Percentiles rank a stretch among this genome's conserved stretches.
Conservation (phyloP, 352 stramenopile genomes). For the Phytophthora cactorum region DNA sequence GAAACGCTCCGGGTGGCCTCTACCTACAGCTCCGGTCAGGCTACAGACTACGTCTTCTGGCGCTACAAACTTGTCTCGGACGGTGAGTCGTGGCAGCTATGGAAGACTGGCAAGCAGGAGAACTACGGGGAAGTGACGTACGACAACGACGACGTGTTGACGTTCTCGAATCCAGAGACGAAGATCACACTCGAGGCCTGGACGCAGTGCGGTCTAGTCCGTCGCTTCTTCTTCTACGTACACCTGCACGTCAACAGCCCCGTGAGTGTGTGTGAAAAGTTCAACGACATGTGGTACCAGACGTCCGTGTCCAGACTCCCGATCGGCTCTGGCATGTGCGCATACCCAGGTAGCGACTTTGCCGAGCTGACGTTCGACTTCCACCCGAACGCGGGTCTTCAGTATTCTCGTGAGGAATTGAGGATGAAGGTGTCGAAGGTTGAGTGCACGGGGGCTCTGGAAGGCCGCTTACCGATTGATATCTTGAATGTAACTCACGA, state of each 20-base stretch:
- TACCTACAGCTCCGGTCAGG: background rate
- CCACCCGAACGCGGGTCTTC: conserved; percentile 51
- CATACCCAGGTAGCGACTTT: conserved; percentile 67
- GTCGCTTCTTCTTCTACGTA: conserved; percentile 54
- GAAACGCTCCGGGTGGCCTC: conserved; percentile 31
- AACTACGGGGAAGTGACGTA: conserved; percentile 18
- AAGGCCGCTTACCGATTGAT: conserved; percentile 28
- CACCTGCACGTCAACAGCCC: conserved; percentile 56
- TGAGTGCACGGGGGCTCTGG: conserved; percentile 42
- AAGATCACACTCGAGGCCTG: conserved; percentile 65
- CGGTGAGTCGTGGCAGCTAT: conserved; percentile 49
- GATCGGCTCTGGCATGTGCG: conserved; percentile 45
- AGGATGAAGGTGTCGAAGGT: conserved; percentile 52
- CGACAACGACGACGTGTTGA: conserved; percentile 34
- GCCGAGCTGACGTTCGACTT: conserved; percentile 73
- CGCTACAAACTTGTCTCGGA: conserved; percentile 57
- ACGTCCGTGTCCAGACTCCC: conserved; percentile 41
- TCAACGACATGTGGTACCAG: conserved; percentile 79
- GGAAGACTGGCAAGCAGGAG: conserved; percentile 32
- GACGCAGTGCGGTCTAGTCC: conserved; percentile 61
- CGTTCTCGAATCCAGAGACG: conserved; percentile 48
- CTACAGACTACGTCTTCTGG: conserved; percentile 66
- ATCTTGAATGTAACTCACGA: conserved; percentile 46
- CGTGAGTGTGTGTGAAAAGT: conserved; percentile 57
- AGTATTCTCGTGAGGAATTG: conserved; percentile 43